Conservation (phyloP, 768 basidiomycete species). For the Trametes villosa region DNA sequence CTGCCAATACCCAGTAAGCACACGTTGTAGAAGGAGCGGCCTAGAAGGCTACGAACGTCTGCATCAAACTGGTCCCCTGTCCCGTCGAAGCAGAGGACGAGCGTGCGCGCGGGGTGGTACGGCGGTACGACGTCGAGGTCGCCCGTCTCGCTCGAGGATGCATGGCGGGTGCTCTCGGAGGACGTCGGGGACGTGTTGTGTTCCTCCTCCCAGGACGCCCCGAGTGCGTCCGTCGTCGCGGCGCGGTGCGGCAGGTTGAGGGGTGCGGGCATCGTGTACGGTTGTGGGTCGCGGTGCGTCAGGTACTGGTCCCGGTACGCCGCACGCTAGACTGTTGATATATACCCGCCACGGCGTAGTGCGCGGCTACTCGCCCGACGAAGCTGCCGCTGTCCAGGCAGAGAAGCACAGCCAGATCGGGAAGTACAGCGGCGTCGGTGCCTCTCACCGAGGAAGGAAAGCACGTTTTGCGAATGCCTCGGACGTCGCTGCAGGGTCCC, state of each 20-base stretch:
- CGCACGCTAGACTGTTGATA: background rate
- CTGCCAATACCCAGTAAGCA: constrained; percentile 35
- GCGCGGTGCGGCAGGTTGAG: constrained; percentile 4
- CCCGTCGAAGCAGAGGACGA: constrained; percentile 75
- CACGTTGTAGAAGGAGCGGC: background rate
- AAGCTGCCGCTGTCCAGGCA: background rate
- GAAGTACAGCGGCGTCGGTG: background rate
- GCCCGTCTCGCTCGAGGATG: constrained; percentile 10
- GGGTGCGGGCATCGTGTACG: background rate
- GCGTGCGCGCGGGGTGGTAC: constrained; percentile 43
- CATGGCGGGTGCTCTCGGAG: background rate
- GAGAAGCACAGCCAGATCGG: background rate
- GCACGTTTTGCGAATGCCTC: background rate
- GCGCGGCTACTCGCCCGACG: background rate
- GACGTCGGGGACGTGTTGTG: background rate
- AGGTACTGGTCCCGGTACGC: too few species aligned
- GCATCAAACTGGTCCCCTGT: constrained; percentile 67
- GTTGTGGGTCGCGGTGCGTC: background rate
- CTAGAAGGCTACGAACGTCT: constrained; percentile 47
- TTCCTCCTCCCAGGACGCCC: background rate
- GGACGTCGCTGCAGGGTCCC: background rate
- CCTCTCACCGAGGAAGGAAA: background rate
- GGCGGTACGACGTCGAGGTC: constrained; percentile 30
- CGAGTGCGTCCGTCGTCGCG: constrained; percentile 2
- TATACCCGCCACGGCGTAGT: background rate